Evolutionary conservation across 345 rosid genomes (phyloP), one percentile per base, ranked within the genome.

Genomic region (Brassica rapa): DNA sequence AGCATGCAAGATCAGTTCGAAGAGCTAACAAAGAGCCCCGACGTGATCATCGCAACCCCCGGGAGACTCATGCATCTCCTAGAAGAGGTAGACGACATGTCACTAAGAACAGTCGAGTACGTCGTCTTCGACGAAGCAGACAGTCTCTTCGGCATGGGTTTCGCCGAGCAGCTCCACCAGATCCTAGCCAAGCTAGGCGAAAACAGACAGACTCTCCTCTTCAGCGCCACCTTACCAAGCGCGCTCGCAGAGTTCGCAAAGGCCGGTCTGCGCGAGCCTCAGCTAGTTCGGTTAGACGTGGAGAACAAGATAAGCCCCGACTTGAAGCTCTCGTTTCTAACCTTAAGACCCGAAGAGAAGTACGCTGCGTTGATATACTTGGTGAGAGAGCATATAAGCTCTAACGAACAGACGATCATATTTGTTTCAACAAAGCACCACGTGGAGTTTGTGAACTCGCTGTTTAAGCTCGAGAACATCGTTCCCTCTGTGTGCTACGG

Each of bases 81-180:
- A 60, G 73, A 89, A 1, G 99, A 95, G 84, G 91, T 94, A 14
- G 98, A 95, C 65, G 96, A 93, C 66, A 95, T 91, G 96, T 77
- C 97, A 0, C 87, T 95, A 76, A 84, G 85, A 33, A 84, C 92
- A 0, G 98, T 93, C 64, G 99, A 95, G 67, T 95, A 93, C 84
- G 96, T 93, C 51, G 99, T 95, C 74, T 95, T 95, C 65, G 99
- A 95, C 78, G 99, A 95, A 80, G 99, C 97, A 0, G 99, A 95
- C 73, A 87, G 96, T 82, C 82, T 93, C 0, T 95, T 95, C 56
- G 98, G 93, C 43, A 91, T 88, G 97, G 97, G 97, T 67, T 95
- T 95, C 76, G 93, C 96, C 3, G 98, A 93, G 74, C 98, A 93
- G 83, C 75, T 95, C 83, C 92, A 92, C 78, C 76, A 89, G 80